Percentiles rank a stretch among this genome's conserved stretches.
These are phyloP conservation scores for Hibiscus syriacus DNA, from an alignment of 345 rosid genomes.

Conservation along the genomic window DNA sequence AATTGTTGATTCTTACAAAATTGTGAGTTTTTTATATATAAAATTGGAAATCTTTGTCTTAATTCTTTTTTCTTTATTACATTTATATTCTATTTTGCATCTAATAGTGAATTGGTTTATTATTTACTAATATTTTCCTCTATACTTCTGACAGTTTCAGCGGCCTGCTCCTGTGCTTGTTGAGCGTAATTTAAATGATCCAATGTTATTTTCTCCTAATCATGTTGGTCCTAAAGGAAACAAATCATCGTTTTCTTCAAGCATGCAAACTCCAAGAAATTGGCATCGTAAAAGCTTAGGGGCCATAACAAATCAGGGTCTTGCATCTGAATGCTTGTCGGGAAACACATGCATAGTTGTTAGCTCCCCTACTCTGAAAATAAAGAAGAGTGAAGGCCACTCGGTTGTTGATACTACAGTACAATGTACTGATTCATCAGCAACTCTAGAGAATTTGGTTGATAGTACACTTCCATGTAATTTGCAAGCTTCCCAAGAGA, in stretches of 20 bases:
- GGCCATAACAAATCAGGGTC: no score
- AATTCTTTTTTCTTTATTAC: no score
- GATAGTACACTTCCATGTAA: conserved; percentile 61
- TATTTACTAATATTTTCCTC: no score
- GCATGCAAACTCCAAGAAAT: not conserved
- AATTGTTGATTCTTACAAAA: not conserved
- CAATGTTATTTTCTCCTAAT: not conserved
- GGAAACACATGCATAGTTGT: not conserved
- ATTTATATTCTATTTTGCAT: no score
- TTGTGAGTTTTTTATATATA: not conserved
- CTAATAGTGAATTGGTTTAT: no score
- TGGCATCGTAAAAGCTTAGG: no score
- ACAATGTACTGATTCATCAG: not conserved
- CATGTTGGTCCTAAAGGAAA: not conserved
- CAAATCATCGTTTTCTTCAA: not conserved
- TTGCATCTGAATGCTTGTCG: no score
- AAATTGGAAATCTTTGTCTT: no score
- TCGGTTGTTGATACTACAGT: not conserved
- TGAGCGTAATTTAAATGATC: not conserved
- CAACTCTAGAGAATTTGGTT: not conserved
- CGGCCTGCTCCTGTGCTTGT: not conserved
- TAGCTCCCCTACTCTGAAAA: not conserved
- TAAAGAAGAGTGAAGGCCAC: not conserved
- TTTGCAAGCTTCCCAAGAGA: conserved; percentile 79
- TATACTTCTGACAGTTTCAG: not conserved